Evolutionary conservation across 2,329 filamentous ascomycete species (phyloP).

Genomic region (Sporothrix dimorphospora): DNA sequence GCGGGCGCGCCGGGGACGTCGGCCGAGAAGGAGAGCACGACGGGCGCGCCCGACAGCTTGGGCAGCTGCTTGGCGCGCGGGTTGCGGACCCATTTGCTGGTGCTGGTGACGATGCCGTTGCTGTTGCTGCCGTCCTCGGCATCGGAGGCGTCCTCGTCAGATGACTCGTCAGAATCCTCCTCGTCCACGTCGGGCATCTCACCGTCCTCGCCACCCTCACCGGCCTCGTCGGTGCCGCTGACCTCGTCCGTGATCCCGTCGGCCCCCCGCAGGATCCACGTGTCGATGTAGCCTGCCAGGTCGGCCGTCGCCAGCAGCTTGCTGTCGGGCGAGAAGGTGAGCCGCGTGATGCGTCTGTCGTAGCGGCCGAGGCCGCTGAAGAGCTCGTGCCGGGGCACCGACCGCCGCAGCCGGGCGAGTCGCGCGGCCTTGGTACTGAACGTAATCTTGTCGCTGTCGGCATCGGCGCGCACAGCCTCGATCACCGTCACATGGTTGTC

Average conservation of each 20-base stretch:
- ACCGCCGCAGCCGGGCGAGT: constrained; percentile 48
- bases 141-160: constrained; percentile 48
- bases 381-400: constrained; percentile 57
- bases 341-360: constrained; percentile 72
- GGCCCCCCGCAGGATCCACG: constrained; percentile 72
- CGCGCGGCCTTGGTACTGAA: constrained; percentile 53
- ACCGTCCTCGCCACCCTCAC: constrained; percentile 29
- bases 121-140: background rate
- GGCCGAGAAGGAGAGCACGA: constrained; percentile 69
- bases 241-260: constrained; percentile 44
- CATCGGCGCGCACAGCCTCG: constrained; percentile 44
- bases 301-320: constrained; percentile 78
- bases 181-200: constrained; percentile 40
- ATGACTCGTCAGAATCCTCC: constrained; percentile 36
- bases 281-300: constrained; percentile 82
- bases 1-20: constrained; percentile 44
- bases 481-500: constrained; percentile 47
- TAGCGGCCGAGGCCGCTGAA: constrained; percentile 75
- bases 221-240: constrained; percentile 36
- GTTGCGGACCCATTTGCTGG: constrained; percentile 69
- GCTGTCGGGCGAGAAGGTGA: constrained; percentile 80
- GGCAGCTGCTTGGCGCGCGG: constrained; percentile 71
- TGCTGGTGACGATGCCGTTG: background rate
- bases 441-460: constrained; percentile 35
- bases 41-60: constrained; percentile 65